Base-by-base conservation (phyloP, 2,329 filamentous ascomycete genomes). In the Fusarium subglutinans region DNA sequence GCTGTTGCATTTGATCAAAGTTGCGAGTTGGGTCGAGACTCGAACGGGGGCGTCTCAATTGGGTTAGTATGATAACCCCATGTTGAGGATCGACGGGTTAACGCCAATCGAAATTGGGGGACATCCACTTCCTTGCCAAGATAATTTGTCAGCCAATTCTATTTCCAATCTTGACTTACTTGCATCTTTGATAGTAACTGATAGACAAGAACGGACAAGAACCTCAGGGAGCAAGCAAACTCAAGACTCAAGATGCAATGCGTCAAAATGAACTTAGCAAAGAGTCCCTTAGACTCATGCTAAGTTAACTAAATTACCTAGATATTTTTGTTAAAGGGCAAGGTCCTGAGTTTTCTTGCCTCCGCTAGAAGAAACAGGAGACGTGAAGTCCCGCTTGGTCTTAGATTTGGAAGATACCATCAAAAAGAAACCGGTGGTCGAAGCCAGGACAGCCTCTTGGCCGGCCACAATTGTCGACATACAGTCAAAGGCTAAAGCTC, bases 71-170 rank as follows among this genome's bases (percentile, higher is more conserved):
- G 26, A 35, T 15, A 40, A 18, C 43, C 62, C 71, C 70, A 71
- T 73, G 61, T 54, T 40, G 40, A 56, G 35, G 66, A 73, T 76
- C 71, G 74, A 70, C 69, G 24, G 59, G 56, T 47, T 38, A 56
- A 67, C 53, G 66, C 64, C 65, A 66, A 69, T 65, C 66, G 65
- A 62, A 67, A 62, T 48, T 62, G 18, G 63, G 43, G 22, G 35
- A 26, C 40, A 38, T 62, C 17, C 41, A 55, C 37, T 66, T 38
- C 28, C 50, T 48, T 33, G 64, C 64, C 57, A 58, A 71, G 67
- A 26, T 28, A 62, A 68, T 68, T 68, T 68, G 65, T 68, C 65
- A 68, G 65, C 65, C 65, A 33, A 51, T 37, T 67, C 51, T 24
- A n/a, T 41, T 30, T 40, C 15, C 24, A 35, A 35, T 53, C 26